These are phyloP conservation scores for Globisporangium sylvaticum DNA, from an alignment of 352 stramenopile genomes.

Conservation along the genomic window DNA sequence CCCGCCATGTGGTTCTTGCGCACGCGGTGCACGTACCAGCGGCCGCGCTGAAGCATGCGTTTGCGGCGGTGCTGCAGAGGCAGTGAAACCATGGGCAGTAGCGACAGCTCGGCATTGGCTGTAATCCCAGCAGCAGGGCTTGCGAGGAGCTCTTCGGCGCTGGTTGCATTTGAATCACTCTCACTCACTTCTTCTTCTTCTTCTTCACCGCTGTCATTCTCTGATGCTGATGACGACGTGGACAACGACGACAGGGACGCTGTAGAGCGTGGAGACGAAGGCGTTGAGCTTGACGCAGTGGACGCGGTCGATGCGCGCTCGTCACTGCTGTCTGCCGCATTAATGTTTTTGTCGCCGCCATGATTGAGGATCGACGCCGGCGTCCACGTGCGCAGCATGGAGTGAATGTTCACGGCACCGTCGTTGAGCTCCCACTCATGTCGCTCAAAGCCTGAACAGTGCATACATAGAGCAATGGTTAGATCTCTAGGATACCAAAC, in stretches of 20 bases:
- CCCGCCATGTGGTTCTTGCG: conserved; percentile 70
- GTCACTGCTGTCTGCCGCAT: conserved; percentile 14
- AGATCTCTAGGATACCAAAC: not conserved
- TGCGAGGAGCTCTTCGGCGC: not conserved
- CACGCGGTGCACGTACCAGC: conserved; percentile 80
- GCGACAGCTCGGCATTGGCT: not conserved
- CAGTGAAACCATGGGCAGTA: conserved; percentile 40
- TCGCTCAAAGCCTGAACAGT: conserved; percentile 37
- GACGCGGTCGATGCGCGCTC: not conserved
- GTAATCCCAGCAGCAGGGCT: not conserved
- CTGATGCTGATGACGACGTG: not conserved
- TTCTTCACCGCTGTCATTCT: not conserved
- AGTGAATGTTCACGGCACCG: conserved; percentile 66
- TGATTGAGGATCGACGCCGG: conserved; percentile 29
- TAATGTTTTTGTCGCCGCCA: conserved; percentile 29
- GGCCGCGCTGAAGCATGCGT: conserved; percentile 44
- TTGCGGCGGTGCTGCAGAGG: conserved; percentile 11
- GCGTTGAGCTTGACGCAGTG: not conserved
- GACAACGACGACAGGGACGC: not conserved
- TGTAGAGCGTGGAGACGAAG: not conserved
- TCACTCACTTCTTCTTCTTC: too few relatives aligned
- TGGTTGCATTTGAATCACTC: not conserved
- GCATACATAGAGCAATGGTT: not conserved
- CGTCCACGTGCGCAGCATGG: conserved; percentile 57
- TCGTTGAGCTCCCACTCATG: conserved; percentile 72